phyloP scores from a whole-genome alignment of 2,329 filamentous ascomycete genomes.

The Knoxdaviesia proteae region DNA sequence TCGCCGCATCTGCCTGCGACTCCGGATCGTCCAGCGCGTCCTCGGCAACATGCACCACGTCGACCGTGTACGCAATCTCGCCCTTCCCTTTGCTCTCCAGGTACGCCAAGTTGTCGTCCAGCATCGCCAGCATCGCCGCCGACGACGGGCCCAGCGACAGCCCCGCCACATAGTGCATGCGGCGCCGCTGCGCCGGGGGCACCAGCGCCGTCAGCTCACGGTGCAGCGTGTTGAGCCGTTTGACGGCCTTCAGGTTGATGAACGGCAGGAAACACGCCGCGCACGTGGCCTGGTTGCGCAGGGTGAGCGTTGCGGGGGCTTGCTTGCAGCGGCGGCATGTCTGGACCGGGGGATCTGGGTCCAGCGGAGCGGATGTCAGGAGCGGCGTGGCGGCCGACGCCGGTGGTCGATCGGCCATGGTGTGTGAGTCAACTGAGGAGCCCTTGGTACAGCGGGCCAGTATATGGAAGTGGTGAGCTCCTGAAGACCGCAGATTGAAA shows the following conservation, averaged over 20 bases:
- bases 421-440: no score
- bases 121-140: slow-evolving; percentile 51
- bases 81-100: slow-evolving; percentile 40
- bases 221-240: slow-evolving; percentile 38
- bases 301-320: no score
- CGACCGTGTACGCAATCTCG: slow-evolving; percentile 45
- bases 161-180: slow-evolving; percentile 42
- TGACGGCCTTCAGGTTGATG: slow-evolving; percentile 57
- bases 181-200: slow-evolving; percentile 12
- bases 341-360: no score
- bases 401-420: no score
- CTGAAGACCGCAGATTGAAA: no score
- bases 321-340: no score
- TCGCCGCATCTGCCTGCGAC: slow-evolving; percentile 6
- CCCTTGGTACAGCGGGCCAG: no score
- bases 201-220: slow-evolving; percentile 19
- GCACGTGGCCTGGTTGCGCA: neutral
- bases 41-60: slow-evolving; percentile 34
- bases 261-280: slow-evolving; percentile 58
- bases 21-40: slow-evolving; percentile 10
- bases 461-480: no score
- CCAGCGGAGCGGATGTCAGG: no score
- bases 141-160: slow-evolving; percentile 74
- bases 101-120: slow-evolving; percentile 46
- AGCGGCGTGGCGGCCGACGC: no score